These are phyloP conservation scores for Aspergillus brasiliensis DNA, from an alignment of 2,329 filamentous ascomycete genomes.

Conservation along the genomic window DNA sequence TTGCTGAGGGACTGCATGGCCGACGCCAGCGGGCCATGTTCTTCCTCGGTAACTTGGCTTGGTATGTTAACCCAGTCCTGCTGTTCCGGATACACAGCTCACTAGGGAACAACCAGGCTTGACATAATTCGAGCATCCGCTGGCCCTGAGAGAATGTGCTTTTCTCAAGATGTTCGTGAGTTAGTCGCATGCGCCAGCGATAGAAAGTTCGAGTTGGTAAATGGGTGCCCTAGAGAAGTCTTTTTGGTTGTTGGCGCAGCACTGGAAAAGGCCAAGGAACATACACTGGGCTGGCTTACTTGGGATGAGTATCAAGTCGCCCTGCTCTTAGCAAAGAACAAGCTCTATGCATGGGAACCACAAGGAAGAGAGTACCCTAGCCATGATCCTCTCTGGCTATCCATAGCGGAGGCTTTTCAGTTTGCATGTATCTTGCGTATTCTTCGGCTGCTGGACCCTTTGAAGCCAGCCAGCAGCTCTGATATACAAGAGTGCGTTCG, in stretches of 20 bases:
- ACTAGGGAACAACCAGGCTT: conserved; percentile 22
- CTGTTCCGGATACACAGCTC: background rate
- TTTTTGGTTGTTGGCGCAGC: conserved; percentile 31
- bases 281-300: conserved; percentile 23
- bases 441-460: conserved; percentile 28
- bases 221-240: conserved; percentile 33
- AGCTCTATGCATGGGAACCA: conserved; percentile 27
- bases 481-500: conserved; percentile 31
- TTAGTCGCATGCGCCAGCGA: conserved; percentile 27
- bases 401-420: conserved; percentile 29
- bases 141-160: conserved; percentile 29
- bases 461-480: conserved; percentile 18
- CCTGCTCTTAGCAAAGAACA: conserved; percentile 19
- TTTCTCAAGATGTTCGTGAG: conserved; percentile 30
- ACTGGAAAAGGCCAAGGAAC: conserved; percentile 30
- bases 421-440: conserved; percentile 32
- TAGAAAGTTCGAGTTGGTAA: conserved; percentile 31
- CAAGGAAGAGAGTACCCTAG: conserved; percentile 25
- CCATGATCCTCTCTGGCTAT: conserved; percentile 26
- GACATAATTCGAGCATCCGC: conserved; percentile 35
- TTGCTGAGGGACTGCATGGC: conserved; percentile 25
- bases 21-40: conserved; percentile 31
- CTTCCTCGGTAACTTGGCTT: conserved; percentile 34
- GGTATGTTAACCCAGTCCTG: conserved; percentile 17
- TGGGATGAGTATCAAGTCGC: conserved; percentile 23